These are phyloP conservation scores for Fusarium sp. DNA, from an alignment of 2,329 filamentous ascomycete genomes.

Conservation along the genomic window DNA sequence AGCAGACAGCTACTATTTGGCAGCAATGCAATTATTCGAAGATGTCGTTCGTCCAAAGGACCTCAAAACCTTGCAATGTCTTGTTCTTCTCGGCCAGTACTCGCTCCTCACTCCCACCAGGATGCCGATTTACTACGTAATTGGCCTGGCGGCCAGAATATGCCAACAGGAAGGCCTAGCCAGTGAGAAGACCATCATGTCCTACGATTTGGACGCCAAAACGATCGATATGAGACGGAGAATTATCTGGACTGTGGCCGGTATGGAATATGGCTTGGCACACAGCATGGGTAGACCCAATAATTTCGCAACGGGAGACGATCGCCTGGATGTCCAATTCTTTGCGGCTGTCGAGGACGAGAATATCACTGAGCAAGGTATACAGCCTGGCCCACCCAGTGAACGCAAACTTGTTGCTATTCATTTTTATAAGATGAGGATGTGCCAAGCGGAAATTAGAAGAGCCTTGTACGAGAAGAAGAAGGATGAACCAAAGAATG, in stretches of 20 bases:
- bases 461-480: constrained; percentile 89
- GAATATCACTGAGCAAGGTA: constrained; percentile 82
- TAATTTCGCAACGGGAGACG: constrained; percentile 83
- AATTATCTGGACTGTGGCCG: constrained; percentile 87
- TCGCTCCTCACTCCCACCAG: constrained; percentile 92
- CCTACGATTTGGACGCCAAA: constrained; percentile 74
- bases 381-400: constrained; percentile 77
- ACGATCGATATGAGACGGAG: constrained; percentile 91
- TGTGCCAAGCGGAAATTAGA: constrained; percentile 89
- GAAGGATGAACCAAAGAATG: constrained; percentile 78
- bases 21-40: constrained; percentile 87
- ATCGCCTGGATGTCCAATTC: constrained; percentile 87
- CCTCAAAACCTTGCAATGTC: constrained; percentile 88
- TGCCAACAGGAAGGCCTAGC: constrained; percentile 89
- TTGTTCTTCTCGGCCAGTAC: constrained; percentile 89
- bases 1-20: constrained; percentile 94
- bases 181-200: constrained; percentile 91
- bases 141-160: constrained; percentile 88
- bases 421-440: constrained; percentile 92
- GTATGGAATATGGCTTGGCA: constrained; percentile 89
- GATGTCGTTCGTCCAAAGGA: constrained; percentile 89
- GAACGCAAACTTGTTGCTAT: constrained; percentile 90
- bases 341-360: constrained; percentile 86
- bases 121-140: constrained; percentile 92
- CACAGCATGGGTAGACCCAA: constrained; percentile 90